Evolutionary conservation across 306 rosid genomes (phyloP).

Genomic region (Lathyrus tuberosus): DNA sequence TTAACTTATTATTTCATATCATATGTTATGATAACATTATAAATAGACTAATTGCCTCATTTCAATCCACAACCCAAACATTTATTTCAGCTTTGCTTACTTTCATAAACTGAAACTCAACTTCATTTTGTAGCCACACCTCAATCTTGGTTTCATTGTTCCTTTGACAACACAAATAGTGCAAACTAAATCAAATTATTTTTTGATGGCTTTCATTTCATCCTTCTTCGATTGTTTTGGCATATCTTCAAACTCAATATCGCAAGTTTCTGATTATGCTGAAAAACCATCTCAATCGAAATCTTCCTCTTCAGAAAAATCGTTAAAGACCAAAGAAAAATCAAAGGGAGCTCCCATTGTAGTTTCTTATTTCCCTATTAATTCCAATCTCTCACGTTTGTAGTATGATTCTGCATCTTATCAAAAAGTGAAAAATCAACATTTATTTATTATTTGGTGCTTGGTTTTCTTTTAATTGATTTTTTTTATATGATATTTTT

Average conservation of each 20-base stretch:
- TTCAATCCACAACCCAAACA: too few species aligned
- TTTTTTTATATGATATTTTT: too few species aligned
- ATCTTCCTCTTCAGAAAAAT: constrained; percentile 20
- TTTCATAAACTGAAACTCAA: too few species aligned
- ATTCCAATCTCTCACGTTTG: constrained; percentile 12
- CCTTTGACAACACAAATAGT: neutral
- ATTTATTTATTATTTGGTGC: too few species aligned
- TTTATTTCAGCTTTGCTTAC: too few species aligned
- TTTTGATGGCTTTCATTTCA: constrained; percentile 18
- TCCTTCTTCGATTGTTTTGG: constrained; percentile 26
- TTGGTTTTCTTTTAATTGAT: too few species aligned
- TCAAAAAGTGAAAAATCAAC: too few species aligned
- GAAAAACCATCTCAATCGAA: constrained; percentile 20
- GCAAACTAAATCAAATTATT: neutral
- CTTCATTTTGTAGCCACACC: neutral
- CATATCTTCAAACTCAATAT: neutral
- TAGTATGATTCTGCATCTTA: too few species aligned
- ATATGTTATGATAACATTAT: too few species aligned
- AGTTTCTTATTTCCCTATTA: constrained; percentile 37
- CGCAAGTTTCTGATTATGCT: constrained; percentile 24
- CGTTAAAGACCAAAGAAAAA: constrained; percentile 21
- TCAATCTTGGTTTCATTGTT: too few species aligned
- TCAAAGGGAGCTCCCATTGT: constrained; percentile 35
- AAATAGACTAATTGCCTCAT: too few species aligned
- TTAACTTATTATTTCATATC: too few species aligned